phyloP scores from a whole-genome alignment of 768 basidiomycete genomes.

The Amanita polypyramis region DNA sequence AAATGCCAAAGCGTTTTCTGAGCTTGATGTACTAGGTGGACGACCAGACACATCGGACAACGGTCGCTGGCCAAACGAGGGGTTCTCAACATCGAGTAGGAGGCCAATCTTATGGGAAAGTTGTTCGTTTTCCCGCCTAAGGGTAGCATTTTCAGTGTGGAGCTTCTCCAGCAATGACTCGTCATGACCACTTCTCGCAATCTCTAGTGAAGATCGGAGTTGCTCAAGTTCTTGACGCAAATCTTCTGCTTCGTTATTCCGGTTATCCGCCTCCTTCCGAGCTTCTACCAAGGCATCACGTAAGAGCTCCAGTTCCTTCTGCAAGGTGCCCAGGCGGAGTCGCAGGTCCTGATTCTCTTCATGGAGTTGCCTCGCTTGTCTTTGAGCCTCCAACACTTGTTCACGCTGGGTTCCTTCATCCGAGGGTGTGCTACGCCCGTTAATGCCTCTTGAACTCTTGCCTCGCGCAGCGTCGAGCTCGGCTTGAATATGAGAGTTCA shows the following conservation, averaged over 20 bases:
- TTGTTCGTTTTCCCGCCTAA: slow-evolving; percentile 81
- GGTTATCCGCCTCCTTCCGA: slow-evolving; percentile 73
- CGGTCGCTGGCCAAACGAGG: slow-evolving; percentile 55
- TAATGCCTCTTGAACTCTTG: slow-evolving; percentile 43
- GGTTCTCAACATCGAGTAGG: slow-evolving; percentile 78
- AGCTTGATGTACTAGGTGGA: slow-evolving; percentile 69
- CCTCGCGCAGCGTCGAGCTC: slow-evolving; percentile 71
- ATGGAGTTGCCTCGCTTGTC: slow-evolving; percentile 61
- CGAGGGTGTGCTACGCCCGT: slow-evolving; percentile 72
- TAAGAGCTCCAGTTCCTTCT: slow-evolving; percentile 64
- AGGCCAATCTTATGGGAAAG: slow-evolving; percentile 87
- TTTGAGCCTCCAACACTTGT: slow-evolving; percentile 70
- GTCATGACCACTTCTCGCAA: slow-evolving; percentile 67
- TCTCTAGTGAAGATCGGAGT: slow-evolving; percentile 58
- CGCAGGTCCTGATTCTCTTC: slow-evolving; percentile 72
- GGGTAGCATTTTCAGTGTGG: slow-evolving; percentile 66
- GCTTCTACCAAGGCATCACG: slow-evolving; percentile 61
- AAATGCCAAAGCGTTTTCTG: slow-evolving; percentile 68
- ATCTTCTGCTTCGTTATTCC: slow-evolving; percentile 65
- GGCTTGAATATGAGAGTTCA: slow-evolving; percentile 71
- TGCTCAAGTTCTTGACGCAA: slow-evolving; percentile 73
- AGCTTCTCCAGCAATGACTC: slow-evolving; percentile 76
- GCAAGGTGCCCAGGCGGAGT: slow-evolving; percentile 58
- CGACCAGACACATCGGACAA: slow-evolving; percentile 48
- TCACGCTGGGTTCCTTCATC: slow-evolving; percentile 67